Conservation (phyloP, 2,329 filamentous ascomycete genomes). For the Arthrobotrys sphaeroides region DNA sequence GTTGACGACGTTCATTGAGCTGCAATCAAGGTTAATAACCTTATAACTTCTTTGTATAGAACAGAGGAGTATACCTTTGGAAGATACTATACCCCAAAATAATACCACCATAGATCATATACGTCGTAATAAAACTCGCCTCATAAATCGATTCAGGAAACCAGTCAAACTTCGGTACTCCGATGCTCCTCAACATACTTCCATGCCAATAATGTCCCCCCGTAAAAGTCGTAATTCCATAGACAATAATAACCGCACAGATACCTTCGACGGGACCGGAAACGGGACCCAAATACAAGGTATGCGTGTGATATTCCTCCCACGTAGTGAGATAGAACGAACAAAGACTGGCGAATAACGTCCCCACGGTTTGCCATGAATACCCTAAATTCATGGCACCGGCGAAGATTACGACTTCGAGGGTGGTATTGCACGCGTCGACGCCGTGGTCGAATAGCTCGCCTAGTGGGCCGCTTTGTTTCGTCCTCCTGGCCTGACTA, state of each 20-base stretch:
- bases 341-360: slow-evolving; percentile 67
- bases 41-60: not conserved
- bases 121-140: slow-evolving; percentile 89
- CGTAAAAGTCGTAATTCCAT: slow-evolving; percentile 81
- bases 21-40: slow-evolving; percentile 59
- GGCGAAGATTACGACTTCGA: slow-evolving; percentile 91
- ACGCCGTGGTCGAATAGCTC: slow-evolving; percentile 99
- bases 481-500: slow-evolving; percentile 87
- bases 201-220: slow-evolving; percentile 95
- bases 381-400: slow-evolving; percentile 81
- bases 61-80: slow-evolving; percentile 66
- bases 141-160: slow-evolving; percentile 79
- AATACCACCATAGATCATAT: slow-evolving; percentile 83
- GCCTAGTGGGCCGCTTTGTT: slow-evolving; percentile 89
- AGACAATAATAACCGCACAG: slow-evolving; percentile 81
- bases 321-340: slow-evolving; percentile 99
- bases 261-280: slow-evolving; percentile 97
- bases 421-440: slow-evolving; percentile 93
- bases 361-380: slow-evolving; percentile 56
- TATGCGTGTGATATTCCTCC: slow-evolving; percentile 99
- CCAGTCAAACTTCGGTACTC: slow-evolving; percentile 64
- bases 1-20: slow-evolving; percentile 82
- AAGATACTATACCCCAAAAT: slow-evolving; percentile 87
- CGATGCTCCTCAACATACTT: slow-evolving; percentile 72
- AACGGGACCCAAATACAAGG: slow-evolving; percentile 87